Conservation (phyloP, 805 yeast genomes). For the Candida sphagnicola region DNA sequence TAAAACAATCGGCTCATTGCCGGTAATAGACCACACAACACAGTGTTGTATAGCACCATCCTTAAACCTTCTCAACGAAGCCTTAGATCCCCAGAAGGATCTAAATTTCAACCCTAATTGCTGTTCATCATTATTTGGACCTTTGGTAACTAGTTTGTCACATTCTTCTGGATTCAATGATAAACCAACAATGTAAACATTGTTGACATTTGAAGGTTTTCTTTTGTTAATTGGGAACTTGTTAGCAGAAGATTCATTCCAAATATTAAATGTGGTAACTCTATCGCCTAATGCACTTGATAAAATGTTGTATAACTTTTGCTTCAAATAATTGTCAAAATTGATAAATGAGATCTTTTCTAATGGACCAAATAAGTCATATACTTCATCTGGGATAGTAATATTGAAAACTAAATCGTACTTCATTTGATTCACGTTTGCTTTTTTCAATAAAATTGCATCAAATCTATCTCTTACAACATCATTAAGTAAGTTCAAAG, state of each 20-base stretch:
- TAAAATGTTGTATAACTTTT: slow-evolving; percentile 57
- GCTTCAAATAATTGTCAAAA: slow-evolving; percentile 60
- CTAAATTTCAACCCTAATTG: slow-evolving; percentile 62
- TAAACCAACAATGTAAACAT: slow-evolving; percentile 53
- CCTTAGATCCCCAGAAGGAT: slow-evolving; percentile 83
- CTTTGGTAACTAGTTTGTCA: slow-evolving; percentile 81
- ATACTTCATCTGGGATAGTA: slow-evolving; percentile 38
- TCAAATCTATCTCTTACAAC: slow-evolving; percentile 81
- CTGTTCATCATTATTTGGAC: slow-evolving; percentile 64
- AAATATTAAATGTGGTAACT: slow-evolving; percentile 34
- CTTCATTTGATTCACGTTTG: slow-evolving; percentile 50
- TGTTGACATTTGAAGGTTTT: slow-evolving; percentile 40
- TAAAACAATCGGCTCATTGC: slow-evolving; percentile 58
- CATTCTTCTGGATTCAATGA: slow-evolving; percentile 65
- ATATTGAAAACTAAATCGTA: slow-evolving; percentile 63
- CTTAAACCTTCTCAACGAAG: slow-evolving; percentile 85
- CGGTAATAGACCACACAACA: slow-evolving; percentile 71
- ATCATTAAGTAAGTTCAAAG: slow-evolving; percentile 69
- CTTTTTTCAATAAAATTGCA: slow-evolving; percentile 63
- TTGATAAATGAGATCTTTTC: slow-evolving; percentile 72
- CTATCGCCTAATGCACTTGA: slow-evolving; percentile 55
- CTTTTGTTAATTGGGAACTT: slow-evolving; percentile 47
- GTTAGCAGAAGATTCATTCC: slow-evolving; percentile 17
- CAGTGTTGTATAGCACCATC: slow-evolving; percentile 90
- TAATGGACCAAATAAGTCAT: slow-evolving; percentile 56